Conservation (phyloP, 495 filamentous ascomycete species). For the Penicillium mononematosum region DNA sequence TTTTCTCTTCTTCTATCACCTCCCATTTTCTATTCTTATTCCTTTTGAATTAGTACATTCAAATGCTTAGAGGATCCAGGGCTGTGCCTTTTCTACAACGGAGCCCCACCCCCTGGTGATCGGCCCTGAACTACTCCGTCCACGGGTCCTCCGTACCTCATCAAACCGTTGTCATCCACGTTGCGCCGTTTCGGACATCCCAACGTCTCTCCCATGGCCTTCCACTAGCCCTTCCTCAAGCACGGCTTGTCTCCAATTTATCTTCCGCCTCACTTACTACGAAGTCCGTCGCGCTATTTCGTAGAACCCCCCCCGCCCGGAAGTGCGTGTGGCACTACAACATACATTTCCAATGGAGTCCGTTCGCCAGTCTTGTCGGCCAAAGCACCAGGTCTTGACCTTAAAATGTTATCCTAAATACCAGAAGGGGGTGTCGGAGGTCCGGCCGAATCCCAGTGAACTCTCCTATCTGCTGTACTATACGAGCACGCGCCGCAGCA, state of each 20-base stretch:
- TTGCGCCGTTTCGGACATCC: slow-evolving; percentile 16
- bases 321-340: slow-evolving; percentile 3
- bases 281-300: slow-evolving; percentile 5
- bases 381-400: slow-evolving; percentile 90
- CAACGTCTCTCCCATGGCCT: slow-evolving; percentile 18
- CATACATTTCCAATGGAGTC: slow-evolving; percentile 48
- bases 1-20: slow-evolving; percentile 1
- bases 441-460: slow-evolving; percentile 91
- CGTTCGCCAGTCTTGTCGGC: slow-evolving; percentile 65
- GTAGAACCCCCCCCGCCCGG: slow-evolving; percentile 9
- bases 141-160: slow-evolving; percentile 16
- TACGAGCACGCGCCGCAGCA: slow-evolving; percentile 85
- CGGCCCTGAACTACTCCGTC: slow-evolving; percentile 22
- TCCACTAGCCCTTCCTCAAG: background rate
- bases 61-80: background rate
- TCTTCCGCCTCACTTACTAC: background rate
- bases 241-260: background rate
- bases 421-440: slow-evolving; percentile 81
- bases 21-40: background rate
- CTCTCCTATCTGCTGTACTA: slow-evolving; percentile 95
- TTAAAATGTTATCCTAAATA: slow-evolving; percentile 91
- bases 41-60: background rate
- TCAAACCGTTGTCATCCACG: slow-evolving; percentile 31
- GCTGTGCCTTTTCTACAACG: slow-evolving; percentile 4
- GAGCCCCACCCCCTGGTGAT: slow-evolving; percentile 34